Evolutionary conservation across 1,284 basidiomycete genomes (phyloP).

Genomic region (Cutaneotrichosporon mucoides): DNA sequence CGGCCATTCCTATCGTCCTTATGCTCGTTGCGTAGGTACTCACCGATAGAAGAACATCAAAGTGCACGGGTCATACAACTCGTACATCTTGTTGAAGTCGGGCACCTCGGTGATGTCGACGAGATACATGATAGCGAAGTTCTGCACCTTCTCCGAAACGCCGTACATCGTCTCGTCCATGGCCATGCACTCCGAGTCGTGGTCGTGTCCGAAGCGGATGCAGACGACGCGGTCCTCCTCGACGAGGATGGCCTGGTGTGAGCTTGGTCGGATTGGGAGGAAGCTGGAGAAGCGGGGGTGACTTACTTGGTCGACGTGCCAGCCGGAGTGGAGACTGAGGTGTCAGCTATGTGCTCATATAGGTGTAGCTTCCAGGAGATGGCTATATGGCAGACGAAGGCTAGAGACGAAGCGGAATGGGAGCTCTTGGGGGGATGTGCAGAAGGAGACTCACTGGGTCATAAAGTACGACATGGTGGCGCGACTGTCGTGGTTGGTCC

Average conservation of each 20-base stretch:
- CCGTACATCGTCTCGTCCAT: slow-evolving; percentile 97
- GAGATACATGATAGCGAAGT: slow-evolving; percentile 95
- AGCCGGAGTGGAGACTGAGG: slow-evolving; percentile 72
- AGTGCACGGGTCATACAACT: slow-evolving; percentile 86
- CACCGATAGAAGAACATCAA: slow-evolving; percentile 98
- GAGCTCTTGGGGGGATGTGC: neutral
- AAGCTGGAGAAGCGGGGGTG: too few relatives aligned
- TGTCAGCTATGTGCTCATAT: slow-evolving; percentile 2
- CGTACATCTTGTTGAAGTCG: slow-evolving; percentile 85
- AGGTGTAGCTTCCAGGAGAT: too few relatives aligned
- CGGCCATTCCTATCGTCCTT: neutral
- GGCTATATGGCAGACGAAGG: too few relatives aligned
- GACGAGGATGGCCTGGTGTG: slow-evolving; percentile 77
- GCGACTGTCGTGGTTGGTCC: too few relatives aligned
- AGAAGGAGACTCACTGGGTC: slow-evolving; percentile 45
- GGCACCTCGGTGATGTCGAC: slow-evolving; percentile 96
- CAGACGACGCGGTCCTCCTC: slow-evolving; percentile 96
- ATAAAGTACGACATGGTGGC: slow-evolving; percentile 50
- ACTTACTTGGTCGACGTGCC: slow-evolving; percentile 71
- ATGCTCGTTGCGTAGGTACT: slow-evolving; percentile 25
- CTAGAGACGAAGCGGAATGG: too few relatives aligned
- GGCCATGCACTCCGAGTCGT: slow-evolving; percentile 93
- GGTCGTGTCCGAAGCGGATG: slow-evolving; percentile 93
- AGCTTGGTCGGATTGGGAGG: too few relatives aligned
- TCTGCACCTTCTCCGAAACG: slow-evolving; percentile 93